Evolutionary conservation across 257 asterid genomes (phyloP).

Genomic region (Mitragyna speciosa): DNA sequence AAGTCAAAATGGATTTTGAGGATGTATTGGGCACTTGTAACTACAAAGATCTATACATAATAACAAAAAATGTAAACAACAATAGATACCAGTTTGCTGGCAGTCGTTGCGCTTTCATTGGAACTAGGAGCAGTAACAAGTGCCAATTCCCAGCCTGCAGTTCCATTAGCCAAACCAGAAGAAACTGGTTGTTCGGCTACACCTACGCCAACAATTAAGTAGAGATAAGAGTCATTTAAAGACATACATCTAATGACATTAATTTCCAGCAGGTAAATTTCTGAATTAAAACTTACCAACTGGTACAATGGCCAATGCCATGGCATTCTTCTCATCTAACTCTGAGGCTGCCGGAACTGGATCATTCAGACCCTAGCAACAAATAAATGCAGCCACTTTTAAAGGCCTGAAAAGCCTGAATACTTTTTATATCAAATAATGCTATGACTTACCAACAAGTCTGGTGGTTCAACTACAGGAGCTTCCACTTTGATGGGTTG

Average conservation of each 20-base stretch:
- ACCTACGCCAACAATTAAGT: slow-evolving; percentile 29
- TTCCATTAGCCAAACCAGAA: slow-evolving; percentile 52
- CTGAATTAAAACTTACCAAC: slow-evolving; percentile 47
- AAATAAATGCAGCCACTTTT: slow-evolving; percentile 16
- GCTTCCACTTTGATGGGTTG: slow-evolving; percentile 63
- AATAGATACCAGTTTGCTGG: slow-evolving; percentile 73
- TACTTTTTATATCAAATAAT: background rate
- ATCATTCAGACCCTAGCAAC: slow-evolving; percentile 61
- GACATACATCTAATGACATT: background rate
- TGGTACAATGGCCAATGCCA: slow-evolving; percentile 94
- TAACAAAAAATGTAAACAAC: slow-evolving; percentile 3
- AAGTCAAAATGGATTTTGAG: background rate
- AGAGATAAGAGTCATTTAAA: background rate
- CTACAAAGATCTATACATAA: background rate
- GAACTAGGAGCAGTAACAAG: slow-evolving; percentile 91
- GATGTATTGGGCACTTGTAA: background rate
- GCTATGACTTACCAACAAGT: slow-evolving; percentile 58
- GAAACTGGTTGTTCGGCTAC: slow-evolving; percentile 56
- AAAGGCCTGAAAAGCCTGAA: slow-evolving; percentile 4
- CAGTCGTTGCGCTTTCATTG: slow-evolving; percentile 53
- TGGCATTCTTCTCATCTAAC: slow-evolving; percentile 82
- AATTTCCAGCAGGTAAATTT: background rate
- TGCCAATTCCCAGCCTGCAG: slow-evolving; percentile 93
- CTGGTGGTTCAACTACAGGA: slow-evolving; percentile 58
- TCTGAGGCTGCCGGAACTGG: slow-evolving; percentile 72